Evolutionary conservation across 2,329 filamentous ascomycete genomes (phyloP).

Genomic region (Helicocarpus griseus): DNA sequence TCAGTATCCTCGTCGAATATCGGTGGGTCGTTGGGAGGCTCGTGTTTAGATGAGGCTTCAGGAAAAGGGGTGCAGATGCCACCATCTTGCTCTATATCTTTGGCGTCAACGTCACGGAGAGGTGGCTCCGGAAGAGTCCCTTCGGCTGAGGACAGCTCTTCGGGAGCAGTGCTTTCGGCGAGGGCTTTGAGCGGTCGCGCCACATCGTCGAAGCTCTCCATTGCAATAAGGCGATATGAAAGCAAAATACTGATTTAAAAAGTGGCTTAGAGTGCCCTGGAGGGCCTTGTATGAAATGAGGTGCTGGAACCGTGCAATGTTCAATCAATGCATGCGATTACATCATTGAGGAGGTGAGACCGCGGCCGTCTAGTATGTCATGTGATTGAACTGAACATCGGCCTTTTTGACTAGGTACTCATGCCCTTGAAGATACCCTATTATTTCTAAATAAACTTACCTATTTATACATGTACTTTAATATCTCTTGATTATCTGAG

Average conservation of each 20-base stretch:
- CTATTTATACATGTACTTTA: no score
- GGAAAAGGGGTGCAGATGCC: background rate
- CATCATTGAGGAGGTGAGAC: no score
- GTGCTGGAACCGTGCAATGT: no score
- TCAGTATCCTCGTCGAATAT: slow-evolving; percentile 25
- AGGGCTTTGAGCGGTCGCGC: slow-evolving; percentile 18
- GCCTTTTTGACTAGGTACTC: no score
- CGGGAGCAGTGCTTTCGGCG: slow-evolving; percentile 16
- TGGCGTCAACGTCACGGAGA: background rate
- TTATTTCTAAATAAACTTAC: no score
- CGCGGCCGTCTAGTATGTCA: no score
- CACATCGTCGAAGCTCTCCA: slow-evolving; percentile 34
- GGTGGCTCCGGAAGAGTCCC: slow-evolving; percentile 11
- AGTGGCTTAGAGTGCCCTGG: no score
- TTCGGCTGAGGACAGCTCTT: slow-evolving; percentile 15
- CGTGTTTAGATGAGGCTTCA: background rate
- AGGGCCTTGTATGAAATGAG: no score
- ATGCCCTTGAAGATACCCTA: no score
- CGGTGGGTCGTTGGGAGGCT: slow-evolving; percentile 13
- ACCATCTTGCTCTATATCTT: background rate
- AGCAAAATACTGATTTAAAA: background rate
- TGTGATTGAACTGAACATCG: no score
- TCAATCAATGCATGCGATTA: background rate
- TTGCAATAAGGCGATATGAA: slow-evolving; percentile 8
- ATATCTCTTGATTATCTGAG: no score